Evolutionary conservation across 306 rosid species (phyloP).

Genomic region (Corylus heterophylla): DNA sequence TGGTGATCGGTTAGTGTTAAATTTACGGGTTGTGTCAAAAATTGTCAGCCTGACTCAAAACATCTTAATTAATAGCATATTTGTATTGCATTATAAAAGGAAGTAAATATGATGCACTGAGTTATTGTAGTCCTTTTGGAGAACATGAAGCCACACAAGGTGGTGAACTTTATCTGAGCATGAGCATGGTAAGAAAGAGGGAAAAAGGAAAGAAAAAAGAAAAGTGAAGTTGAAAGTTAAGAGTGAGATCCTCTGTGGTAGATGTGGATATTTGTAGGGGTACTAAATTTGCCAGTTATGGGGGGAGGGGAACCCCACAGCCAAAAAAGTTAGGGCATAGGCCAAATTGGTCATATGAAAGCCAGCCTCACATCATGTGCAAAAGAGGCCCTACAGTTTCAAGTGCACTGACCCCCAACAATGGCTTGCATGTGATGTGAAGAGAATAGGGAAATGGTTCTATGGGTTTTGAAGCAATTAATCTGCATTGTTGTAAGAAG

Average conservation of each 20-base stretch:
- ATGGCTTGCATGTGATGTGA: conserved; percentile 61
- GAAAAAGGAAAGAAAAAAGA: not conserved
- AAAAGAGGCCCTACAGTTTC: conserved; percentile 53
- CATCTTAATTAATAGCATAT: too few relatives aligned
- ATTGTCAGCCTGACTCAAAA: too few relatives aligned
- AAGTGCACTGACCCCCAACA: conserved; percentile 42
- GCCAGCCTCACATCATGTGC: conserved; percentile 45
- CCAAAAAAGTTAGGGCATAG: conserved; percentile 12
- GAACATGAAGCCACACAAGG: not conserved
- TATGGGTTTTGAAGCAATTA: conserved; percentile 20
- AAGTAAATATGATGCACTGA: too few relatives aligned
- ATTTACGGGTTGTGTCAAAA: too few relatives aligned
- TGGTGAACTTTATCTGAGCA: not conserved
- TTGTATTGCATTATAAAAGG: too few relatives aligned
- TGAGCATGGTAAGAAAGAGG: not conserved
- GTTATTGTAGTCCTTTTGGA: not conserved
- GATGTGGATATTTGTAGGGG: conserved; percentile 21
- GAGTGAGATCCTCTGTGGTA: not conserved
- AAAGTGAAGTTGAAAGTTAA: conserved; percentile 3
- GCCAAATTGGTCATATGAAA: conserved; percentile 23
- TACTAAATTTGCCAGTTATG: conserved; percentile 9
- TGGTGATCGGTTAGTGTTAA: too few relatives aligned
- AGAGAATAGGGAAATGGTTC: not conserved
- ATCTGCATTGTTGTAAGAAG: conserved; percentile 22
- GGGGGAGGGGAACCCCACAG: conserved; percentile 27